Percentiles rank a stretch among this genome's conserved stretches.
Conservation (phyloP, 2,329 filamentous ascomycete genomes). For the Cladosporium sp. region DNA sequence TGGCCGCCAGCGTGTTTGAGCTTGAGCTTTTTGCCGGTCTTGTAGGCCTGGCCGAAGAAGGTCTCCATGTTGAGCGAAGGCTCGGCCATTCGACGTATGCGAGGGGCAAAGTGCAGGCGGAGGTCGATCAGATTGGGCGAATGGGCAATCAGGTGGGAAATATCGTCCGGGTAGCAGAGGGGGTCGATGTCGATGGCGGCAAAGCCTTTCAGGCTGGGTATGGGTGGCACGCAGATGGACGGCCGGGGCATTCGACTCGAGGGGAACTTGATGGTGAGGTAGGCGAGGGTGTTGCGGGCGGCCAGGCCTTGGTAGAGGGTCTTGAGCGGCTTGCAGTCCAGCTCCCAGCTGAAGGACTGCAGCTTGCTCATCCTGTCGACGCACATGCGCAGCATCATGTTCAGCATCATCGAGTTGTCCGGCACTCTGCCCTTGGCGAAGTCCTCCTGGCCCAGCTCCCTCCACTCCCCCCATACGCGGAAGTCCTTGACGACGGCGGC, state of each 20-base stretch:
- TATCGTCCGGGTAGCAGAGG: conserved; percentile 64
- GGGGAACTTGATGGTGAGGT: conserved; percentile 58
- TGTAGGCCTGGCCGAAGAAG: conserved; percentile 57
- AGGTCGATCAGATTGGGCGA: conserved; percentile 57
- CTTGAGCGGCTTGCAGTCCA: conserved; percentile 60
- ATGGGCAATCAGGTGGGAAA: conserved; percentile 56
- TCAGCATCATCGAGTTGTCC: conserved; percentile 65
- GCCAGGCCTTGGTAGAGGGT: conserved; percentile 60
- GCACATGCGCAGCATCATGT: conserved; percentile 59
- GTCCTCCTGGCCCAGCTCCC: conserved; percentile 58
- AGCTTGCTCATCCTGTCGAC: conserved; percentile 60
- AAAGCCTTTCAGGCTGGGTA: conserved; percentile 56
- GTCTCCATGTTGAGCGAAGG: conserved; percentile 55
- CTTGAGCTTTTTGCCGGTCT: conserved; percentile 47
- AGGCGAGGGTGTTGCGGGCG: conserved; percentile 50
- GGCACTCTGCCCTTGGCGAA: conserved; percentile 60
- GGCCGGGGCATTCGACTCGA: conserved; percentile 58
- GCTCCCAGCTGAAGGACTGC: conserved; percentile 60
- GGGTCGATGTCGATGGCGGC: conserved; percentile 62
- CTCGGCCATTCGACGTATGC: conserved; percentile 61
- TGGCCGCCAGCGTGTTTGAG: conserved; percentile 56
- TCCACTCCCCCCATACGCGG: conserved; percentile 57
- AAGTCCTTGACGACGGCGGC: conserved; percentile 55
- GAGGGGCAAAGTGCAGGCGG: conserved; percentile 60
- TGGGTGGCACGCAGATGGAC: conserved; percentile 55